Evolutionary conservation across 169 alveolate genomes (phyloP).

Genomic region (Ichthyophthirius multifiliis): DNA sequence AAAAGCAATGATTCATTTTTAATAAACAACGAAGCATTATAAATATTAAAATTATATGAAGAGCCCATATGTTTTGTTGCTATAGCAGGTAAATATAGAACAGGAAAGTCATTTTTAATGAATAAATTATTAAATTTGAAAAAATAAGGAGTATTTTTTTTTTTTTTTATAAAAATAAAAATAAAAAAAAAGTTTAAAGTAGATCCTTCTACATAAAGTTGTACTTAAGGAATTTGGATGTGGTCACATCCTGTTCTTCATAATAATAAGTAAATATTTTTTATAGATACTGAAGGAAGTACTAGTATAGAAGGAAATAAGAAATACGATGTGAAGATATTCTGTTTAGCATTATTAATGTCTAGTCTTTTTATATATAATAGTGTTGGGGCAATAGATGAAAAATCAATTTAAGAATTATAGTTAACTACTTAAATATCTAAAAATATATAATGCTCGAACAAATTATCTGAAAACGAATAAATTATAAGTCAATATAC

Average conservation of each 20-base stretch:
- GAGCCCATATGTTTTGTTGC: constrained; percentile 72
- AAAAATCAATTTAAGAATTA: constrained; percentile 54
- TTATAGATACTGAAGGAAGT: constrained; percentile 84
- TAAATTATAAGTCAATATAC: constrained; percentile 47
- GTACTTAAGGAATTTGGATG: constrained; percentile 80
- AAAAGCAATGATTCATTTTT: not conserved
- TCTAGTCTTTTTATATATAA: constrained; percentile 77
- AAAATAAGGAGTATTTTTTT: not conserved
- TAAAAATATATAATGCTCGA: constrained; percentile 11
- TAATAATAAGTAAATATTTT: constrained; percentile 16
- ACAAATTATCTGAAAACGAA: constrained; percentile 37
- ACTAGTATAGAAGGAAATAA: constrained; percentile 66
- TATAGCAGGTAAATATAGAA: constrained; percentile 84
- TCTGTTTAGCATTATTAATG: constrained; percentile 75
- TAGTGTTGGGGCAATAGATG: constrained; percentile 82
- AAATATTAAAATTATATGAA: constrained; percentile 22
- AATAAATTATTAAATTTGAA: constrained; percentile 52
- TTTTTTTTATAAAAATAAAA: not conserved
- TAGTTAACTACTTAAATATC: constrained; percentile 41
- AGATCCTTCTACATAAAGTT: constrained; percentile 57
- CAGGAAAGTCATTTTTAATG: constrained; percentile 83
- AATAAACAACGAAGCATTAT: constrained; percentile 38
- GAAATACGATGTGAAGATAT: constrained; percentile 82
- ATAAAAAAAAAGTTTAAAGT: constrained; percentile 56
- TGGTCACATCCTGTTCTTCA: constrained; percentile 71